Evolutionary conservation across 2,329 filamentous ascomycete genomes (phyloP), one percentile per base, ranked within the genome.

Genomic region (Cladophialophora bantiana): DNA sequence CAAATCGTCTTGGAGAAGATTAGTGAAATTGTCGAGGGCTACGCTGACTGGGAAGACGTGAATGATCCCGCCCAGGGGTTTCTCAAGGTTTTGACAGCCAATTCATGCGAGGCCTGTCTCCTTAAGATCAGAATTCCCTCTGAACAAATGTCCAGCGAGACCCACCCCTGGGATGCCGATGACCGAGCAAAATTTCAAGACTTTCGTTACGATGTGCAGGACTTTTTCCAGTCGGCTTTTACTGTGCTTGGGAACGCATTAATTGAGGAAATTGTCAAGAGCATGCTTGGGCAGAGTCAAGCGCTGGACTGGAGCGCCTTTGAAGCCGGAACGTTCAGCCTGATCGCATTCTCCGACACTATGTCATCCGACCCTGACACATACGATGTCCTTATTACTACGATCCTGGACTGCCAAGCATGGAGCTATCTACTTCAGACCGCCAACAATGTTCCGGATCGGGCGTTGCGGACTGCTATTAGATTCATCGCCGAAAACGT

Each of bases 181-280:
- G 80, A 83, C 34, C 73, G 78, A 35, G 75, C 74, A 62, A 77
- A 80, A 62, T 83, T 82, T 63, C 75, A 75, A 55, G 74, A 76
- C 18, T 82, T 82, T 64, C 79, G 81, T 18, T 77, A 78, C 34
- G 80, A 82, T 53, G 80, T 78, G n/a, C 78, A 78, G 57, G 81
- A 83, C 67, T 82, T 81, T 59, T 73, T 82, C 10, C 75, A 81
- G 13, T 77, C 80, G 6, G 76, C 77, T 1, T 82, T 81, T 69
- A 77, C 79, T 0, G 76, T 82, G 31, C 68, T 83, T 10, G 81
- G 81, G 0, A 74, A 79, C 31, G 78, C 78, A 4, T 67, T 83
- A 36, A 75, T 82, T 26, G 75, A 78, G 42, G 76, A 80, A 4
- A 79, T 82, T 55, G 77, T 80, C 56, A 74, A 78, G 62, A 76